phyloP scores from a whole-genome alignment of 139 green algal species.

The Chlamydomonas sphaeroides region DNA sequence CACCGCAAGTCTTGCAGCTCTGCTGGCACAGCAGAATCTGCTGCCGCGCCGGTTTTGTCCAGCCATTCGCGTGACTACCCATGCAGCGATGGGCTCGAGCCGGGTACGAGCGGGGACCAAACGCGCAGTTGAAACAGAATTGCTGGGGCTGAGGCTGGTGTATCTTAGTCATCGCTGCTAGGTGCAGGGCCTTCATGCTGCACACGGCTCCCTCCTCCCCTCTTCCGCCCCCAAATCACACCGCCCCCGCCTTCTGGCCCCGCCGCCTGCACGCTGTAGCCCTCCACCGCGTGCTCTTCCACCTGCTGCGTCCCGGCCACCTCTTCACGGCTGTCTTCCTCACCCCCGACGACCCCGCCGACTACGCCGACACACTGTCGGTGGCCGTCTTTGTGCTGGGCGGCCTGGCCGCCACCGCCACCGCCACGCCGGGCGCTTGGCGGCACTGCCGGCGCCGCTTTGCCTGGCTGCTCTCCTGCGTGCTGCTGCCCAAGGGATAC shows the following conservation, averaged over 20 bases:
- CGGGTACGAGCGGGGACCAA: no score
- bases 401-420: background rate
- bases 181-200: background rate
- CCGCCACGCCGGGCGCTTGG: background rate
- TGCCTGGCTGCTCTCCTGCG: background rate
- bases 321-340: background rate
- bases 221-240: background rate
- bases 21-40: background rate
- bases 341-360: background rate
- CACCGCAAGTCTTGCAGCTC: background rate
- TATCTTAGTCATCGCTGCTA: no score
- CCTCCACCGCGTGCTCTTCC: background rate
- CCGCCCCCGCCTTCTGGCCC: no score
- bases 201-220: no score
- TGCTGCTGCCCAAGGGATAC: background rate
- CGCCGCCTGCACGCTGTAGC: no score
- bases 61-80: no score
- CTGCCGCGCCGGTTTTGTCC: background rate
- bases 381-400: background rate
- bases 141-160: no score
- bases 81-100: no score
- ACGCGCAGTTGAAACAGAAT: no score
- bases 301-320: background rate
- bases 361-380: background rate
- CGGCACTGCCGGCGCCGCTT: background rate